A percentile compares a stretch with the other conserved stretches of the same genome.
Conservation (phyloP, 1,284 basidiomycete genomes). For the Ceratobasidium sp. region DNA sequence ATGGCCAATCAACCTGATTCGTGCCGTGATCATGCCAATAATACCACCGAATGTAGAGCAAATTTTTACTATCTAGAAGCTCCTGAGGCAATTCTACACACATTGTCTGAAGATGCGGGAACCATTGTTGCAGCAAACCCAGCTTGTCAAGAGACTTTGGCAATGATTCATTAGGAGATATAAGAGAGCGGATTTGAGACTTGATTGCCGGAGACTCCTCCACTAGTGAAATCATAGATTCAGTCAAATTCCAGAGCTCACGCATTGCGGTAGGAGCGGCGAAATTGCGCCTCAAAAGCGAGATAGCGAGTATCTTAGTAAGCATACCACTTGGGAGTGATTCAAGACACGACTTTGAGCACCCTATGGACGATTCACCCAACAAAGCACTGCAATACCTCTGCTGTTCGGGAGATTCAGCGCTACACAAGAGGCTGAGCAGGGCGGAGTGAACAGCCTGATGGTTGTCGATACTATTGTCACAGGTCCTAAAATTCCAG, state of each 20-base stretch:
- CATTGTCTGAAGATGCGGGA: neutral
- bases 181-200: neutral
- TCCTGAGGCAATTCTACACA: neutral
- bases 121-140: neutral
- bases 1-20: neutral
- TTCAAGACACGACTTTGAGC: neutral
- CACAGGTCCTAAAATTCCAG: neutral
- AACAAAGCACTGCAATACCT: neutral
- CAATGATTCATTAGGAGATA: neutral
- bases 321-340: neutral
- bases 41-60: neutral
- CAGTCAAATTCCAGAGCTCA: neutral
- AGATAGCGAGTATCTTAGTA: neutral
- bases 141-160: neutral
- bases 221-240: neutral
- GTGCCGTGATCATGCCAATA: neutral
- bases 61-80: neutral
- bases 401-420: neutral
- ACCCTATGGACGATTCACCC: neutral
- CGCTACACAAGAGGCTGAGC: neutral
- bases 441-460: neutral
- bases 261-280: neutral
- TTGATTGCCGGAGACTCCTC: neutral
- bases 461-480: neutral
- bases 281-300: neutral